phyloP scores from a whole-genome alignment of 371 early-diverging fungal genomes.

The Rhizoclosmatium hyalinum region DNA sequence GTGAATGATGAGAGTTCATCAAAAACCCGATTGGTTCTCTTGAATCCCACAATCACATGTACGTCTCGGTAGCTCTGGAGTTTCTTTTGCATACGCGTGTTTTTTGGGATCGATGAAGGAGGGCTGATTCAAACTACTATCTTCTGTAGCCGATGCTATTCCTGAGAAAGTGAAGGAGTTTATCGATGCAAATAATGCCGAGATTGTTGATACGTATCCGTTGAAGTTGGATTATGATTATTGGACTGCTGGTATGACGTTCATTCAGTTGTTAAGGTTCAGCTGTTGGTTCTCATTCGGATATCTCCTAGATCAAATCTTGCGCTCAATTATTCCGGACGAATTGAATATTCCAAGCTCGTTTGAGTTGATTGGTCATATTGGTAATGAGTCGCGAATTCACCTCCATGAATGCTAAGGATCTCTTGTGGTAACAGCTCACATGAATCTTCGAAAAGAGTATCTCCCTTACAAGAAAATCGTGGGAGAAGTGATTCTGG shows the following conservation, averaged over 20 bases:
- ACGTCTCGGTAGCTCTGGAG: background rate
- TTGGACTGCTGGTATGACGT: slow-evolving; percentile 51
- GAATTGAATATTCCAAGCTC: slow-evolving; percentile 83
- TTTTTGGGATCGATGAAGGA: background rate
- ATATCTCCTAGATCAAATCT: slow-evolving; percentile 74
- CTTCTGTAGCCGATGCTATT: slow-evolving; percentile 31
- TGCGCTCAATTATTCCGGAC: slow-evolving; percentile 90
- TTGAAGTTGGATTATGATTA: slow-evolving; percentile 51
- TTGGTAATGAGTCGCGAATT: slow-evolving; percentile 82
- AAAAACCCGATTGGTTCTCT: slow-evolving; percentile 29
- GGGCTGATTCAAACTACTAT: background rate
- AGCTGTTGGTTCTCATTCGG: background rate
- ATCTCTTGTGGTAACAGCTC: slow-evolving; percentile 67
- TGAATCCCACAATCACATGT: slow-evolving; percentile 22
- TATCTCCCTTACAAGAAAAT: slow-evolving; percentile 86
- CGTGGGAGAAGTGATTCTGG: slow-evolving; percentile 94
- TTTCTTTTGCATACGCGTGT: background rate
- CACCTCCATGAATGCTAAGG: slow-evolving; percentile 95
- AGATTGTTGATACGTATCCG: slow-evolving; percentile 30
- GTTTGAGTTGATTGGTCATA: slow-evolving; percentile 95
- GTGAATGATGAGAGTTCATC: too few species aligned
- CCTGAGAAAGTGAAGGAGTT: slow-evolving; percentile 41
- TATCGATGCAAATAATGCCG: slow-evolving; percentile 26
- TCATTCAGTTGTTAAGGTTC: background rate
- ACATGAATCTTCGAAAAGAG: slow-evolving; percentile 93